These are phyloP conservation scores for Lipomyces orientalis DNA, from an alignment of 805 yeast genomes.

Conservation along the genomic window DNA sequence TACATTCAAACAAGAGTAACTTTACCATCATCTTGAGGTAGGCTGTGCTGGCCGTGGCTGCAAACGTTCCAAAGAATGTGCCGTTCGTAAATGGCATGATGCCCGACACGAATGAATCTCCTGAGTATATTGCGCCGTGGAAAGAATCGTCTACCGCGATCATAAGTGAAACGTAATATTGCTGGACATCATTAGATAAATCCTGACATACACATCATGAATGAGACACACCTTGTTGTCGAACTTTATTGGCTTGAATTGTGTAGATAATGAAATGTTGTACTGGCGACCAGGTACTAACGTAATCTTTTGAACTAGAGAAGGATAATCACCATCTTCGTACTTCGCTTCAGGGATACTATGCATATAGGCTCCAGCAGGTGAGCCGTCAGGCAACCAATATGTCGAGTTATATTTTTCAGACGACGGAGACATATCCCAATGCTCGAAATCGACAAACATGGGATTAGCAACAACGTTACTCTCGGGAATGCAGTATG, in stretches of 20 bases:
- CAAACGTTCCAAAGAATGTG: background rate
- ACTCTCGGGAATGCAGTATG: background rate
- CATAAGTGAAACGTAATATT: background rate
- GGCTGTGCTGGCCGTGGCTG: background rate
- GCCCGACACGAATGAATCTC: background rate
- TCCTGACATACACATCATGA: background rate
- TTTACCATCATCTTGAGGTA: background rate
- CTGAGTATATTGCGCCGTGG: background rate
- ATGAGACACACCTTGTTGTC: background rate
- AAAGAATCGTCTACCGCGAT: background rate
- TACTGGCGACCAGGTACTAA: background rate
- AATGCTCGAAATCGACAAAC: background rate
- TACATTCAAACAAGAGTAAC: background rate
- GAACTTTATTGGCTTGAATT: background rate
- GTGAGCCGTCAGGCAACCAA: background rate
- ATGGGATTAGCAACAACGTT: background rate
- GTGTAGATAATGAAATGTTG: background rate
- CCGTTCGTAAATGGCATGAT: background rate
- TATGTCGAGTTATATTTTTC: too few relatives aligned
- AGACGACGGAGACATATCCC: background rate
- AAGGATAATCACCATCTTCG: background rate
- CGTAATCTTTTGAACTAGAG: background rate
- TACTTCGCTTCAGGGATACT: background rate
- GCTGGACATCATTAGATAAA: background rate
- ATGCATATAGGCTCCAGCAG: background rate